These are phyloP conservation scores for Fusarium albosuccineum DNA, from an alignment of 2,329 filamentous ascomycete species.

Conservation along the genomic window DNA sequence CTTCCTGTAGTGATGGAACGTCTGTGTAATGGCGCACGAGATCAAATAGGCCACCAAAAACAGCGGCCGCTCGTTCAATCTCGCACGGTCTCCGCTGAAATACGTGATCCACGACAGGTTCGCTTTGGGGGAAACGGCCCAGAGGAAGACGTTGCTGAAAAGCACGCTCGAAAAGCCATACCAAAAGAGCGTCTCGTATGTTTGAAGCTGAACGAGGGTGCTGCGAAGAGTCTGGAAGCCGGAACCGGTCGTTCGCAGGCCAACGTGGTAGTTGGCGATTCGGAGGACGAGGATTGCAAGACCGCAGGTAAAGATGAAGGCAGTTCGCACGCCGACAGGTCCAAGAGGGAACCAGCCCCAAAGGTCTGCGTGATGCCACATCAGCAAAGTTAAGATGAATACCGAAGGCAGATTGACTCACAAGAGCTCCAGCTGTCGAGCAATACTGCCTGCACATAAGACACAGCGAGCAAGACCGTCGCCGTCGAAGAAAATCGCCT, in stretches of 20 bases:
- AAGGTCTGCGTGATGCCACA: conserved; percentile 65
- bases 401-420: conserved; percentile 58
- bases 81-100: conserved; percentile 77
- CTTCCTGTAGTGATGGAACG: conserved; percentile 74
- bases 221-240: conserved; percentile 73
- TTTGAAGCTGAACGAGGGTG: conserved; percentile 69
- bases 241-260: conserved; percentile 77
- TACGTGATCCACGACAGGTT: conserved; percentile 81
- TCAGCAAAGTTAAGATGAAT: conserved; percentile 12
- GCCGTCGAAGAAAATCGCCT: conserved; percentile 86
- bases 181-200: conserved; percentile 78
- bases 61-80: conserved; percentile 87
- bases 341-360: conserved; percentile 92
- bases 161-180: conserved; percentile 83
- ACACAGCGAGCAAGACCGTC: conserved; percentile 75
- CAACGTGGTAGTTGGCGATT: conserved; percentile 85
- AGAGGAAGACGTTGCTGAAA: conserved; percentile 86
- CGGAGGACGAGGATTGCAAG: conserved; percentile 86
- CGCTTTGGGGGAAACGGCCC: conserved; percentile 70
- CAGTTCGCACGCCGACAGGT: conserved; percentile 77
- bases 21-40: conserved; percentile 77
- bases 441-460: conserved; percentile 78
- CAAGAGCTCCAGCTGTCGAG: conserved; percentile 78
- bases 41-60: conserved; percentile 81
- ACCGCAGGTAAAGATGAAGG: conserved; percentile 80